Percentiles rank a stretch among this genome's conserved stretches.
Conservation (phyloP, 2,329 filamentous ascomycete genomes). For the Penicillium rolfsii region DNA sequence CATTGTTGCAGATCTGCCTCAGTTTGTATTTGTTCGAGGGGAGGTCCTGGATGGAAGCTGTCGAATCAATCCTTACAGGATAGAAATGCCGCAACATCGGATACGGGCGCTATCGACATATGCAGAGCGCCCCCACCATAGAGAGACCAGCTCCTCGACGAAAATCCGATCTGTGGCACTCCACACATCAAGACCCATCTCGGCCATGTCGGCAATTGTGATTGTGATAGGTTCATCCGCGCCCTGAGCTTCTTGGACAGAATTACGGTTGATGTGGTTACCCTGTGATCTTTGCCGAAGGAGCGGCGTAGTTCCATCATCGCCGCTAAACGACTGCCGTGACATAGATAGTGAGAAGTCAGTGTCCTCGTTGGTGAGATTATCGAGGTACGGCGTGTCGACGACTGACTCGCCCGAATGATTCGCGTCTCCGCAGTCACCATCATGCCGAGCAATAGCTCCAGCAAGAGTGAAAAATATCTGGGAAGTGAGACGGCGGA, state of each 20-base stretch:
- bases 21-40: not conserved
- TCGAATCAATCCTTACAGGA: slow-evolving; percentile 37
- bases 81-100: slow-evolving; percentile 53
- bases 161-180: slow-evolving; percentile 52
- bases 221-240: slow-evolving; percentile 40
- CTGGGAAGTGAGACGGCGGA: slow-evolving; percentile 52
- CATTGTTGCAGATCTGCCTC: not conserved
- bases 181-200: slow-evolving; percentile 56
- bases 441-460: slow-evolving; percentile 48
- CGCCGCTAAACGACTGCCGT: slow-evolving; percentile 30
- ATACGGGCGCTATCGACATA: slow-evolving; percentile 49
- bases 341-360: slow-evolving; percentile 31
- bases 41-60: too few relatives aligned
- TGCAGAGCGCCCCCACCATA: slow-evolving; percentile 52
- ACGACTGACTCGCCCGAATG: slow-evolving; percentile 18
- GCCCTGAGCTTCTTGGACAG: slow-evolving; percentile 4
- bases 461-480: slow-evolving; percentile 52
- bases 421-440: slow-evolving; percentile 29
- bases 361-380: slow-evolving; percentile 29
- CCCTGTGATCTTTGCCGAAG: slow-evolving; percentile 26
- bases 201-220: slow-evolving; percentile 49
- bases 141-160: slow-evolving; percentile 48
- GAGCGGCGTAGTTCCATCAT: slow-evolving; percentile 34
- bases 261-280: slow-evolving; percentile 7
- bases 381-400: slow-evolving; percentile 29